Base-by-base conservation (phyloP, 1,139 yeast genomes). In the Suhomyces coccinellae region DNA sequence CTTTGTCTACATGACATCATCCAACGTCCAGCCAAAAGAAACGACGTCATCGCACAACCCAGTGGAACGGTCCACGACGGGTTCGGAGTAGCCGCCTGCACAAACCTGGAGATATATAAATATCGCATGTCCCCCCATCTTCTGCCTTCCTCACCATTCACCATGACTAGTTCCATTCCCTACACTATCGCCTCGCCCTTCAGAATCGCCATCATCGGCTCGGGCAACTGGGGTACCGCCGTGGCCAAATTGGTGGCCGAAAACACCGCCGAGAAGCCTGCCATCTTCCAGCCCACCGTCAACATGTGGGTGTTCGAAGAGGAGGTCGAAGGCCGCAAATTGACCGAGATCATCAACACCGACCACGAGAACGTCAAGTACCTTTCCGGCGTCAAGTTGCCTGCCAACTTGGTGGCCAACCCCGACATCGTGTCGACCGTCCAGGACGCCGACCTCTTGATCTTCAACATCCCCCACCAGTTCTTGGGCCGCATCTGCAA, bases 151-250 rank as follows among this genome's bases (percentile, higher is more conserved):
- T 20, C 31, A 31, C n/a, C 38, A 30, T 6, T 1, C 47, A 61
- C 24, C 43, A 70, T 69, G 73, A 68, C 73, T 50, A 36, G 57
- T 27, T 22, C 50, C 29, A 52, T 65, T 42, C 71, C 75, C 44
- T 67, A 66, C 50, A 56, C 58, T 45, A 62, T 71, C 44, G 64
- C 54, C 26, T 57, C 61, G 36, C 83, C 82, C 14, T 78, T 71
- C 57, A 65, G 60, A 50, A 62, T 74, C 35, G 69, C 75, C 46
- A 71, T 74, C 22, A 66, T 74, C 48, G 79, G 79, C 16, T 71
- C 77, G 27, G 79, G 79, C 30, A 74, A 73, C 55, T 74, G 79
- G 79, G 79, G 79, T 33, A 74, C 78, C 43, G 71, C 79, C 37
- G 70, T 74, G 41, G 78, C 79, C 44, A 74, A 74, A 52, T 66